Evolutionary conservation across 805 yeast genomes (phyloP).

Genomic region (Lachancea dasiensis): DNA sequence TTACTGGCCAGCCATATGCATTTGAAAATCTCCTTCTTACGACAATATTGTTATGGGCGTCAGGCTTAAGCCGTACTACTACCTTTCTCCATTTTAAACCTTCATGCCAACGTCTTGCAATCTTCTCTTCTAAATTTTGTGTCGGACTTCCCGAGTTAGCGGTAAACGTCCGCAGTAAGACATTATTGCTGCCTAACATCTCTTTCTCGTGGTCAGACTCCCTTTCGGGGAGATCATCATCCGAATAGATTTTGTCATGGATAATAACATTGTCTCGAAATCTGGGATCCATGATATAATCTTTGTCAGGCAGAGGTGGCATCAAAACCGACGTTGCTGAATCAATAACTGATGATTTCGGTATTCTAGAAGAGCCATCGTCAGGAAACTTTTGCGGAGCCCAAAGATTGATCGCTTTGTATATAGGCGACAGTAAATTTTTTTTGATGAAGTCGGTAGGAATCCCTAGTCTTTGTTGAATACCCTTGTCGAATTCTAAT

Average conservation of each 20-base stretch:
- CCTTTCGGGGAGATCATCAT: slow-evolving; percentile 40
- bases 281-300: slow-evolving; percentile 58
- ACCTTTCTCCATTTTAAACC: slow-evolving; percentile 69
- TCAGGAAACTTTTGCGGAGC: slow-evolving; percentile 31
- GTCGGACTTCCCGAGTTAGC: slow-evolving; percentile 20
- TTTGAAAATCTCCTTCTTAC: slow-evolving; percentile 68
- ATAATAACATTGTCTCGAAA: slow-evolving; percentile 52
- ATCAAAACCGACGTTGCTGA: slow-evolving; percentile 61
- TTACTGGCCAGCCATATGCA: slow-evolving; percentile 80
- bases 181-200: slow-evolving; percentile 18
- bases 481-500: slow-evolving; percentile 31
- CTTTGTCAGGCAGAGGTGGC: slow-evolving; percentile 63
- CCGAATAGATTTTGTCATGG: slow-evolving; percentile 61
- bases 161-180: slow-evolving; percentile 34
- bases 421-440: slow-evolving; percentile 37
- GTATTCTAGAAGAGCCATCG: slow-evolving; percentile 34
- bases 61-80: slow-evolving; percentile 59
- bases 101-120: slow-evolving; percentile 65
- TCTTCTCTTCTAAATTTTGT: slow-evolving; percentile 48
- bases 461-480: slow-evolving; percentile 9
- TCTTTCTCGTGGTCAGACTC: slow-evolving; percentile 11
- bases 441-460: slow-evolving; percentile 23
- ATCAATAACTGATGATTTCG: slow-evolving; percentile 62
- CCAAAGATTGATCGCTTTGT: slow-evolving; percentile 41
- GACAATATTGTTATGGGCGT: slow-evolving; percentile 71